Evolutionary conservation across 257 asterid species (phyloP).

Genomic region (Ocimum tenuiflorum): DNA sequence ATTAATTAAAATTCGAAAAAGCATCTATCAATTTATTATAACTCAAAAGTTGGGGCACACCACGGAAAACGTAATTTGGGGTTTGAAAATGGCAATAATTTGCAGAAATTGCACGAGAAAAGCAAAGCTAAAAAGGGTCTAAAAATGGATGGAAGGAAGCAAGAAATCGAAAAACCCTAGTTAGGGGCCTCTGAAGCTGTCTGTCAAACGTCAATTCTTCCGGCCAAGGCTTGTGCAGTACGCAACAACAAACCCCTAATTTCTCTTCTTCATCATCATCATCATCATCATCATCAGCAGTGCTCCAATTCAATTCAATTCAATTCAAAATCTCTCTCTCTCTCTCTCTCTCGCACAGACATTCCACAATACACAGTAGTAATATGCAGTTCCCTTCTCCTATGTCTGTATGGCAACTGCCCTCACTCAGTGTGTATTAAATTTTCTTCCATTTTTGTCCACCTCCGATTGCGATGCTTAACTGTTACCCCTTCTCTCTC

Average conservation of each 20-base stretch:
- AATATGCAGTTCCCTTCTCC: constrained; percentile 4
- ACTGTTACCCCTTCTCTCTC: constrained; percentile 29
- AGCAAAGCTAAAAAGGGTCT: constrained; percentile 17
- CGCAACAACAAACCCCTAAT: constrained; percentile 45
- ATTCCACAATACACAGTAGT: constrained; percentile 16
- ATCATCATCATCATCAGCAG: too few relatives aligned
- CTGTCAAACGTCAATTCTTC: constrained; percentile 37
- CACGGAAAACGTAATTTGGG: too few relatives aligned
- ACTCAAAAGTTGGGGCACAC: too few relatives aligned
- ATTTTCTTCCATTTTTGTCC: constrained; percentile 25
- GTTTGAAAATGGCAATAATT: background rate
- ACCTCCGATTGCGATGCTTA: constrained; percentile 47
- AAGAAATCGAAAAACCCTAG: constrained; percentile 33
- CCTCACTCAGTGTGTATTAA: constrained; percentile 25
- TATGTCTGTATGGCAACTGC: constrained; percentile 23
- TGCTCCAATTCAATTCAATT: too few relatives aligned
- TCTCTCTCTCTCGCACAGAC: constrained; percentile 10
- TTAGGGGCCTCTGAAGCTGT: background rate
- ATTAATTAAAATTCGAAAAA: too few relatives aligned
- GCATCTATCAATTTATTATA: too few relatives aligned
- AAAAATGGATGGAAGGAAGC: constrained; percentile 23
- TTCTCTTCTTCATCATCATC: background rate
- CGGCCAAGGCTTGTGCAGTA: constrained; percentile 33
- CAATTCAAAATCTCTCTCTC: too few relatives aligned
- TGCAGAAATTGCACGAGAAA: constrained; percentile 16